A percentile compares a stretch with the other conserved stretches of the same genome.
Conservation (phyloP, 1,284 basidiomycete species). For the Ganoderma meredithae region DNA sequence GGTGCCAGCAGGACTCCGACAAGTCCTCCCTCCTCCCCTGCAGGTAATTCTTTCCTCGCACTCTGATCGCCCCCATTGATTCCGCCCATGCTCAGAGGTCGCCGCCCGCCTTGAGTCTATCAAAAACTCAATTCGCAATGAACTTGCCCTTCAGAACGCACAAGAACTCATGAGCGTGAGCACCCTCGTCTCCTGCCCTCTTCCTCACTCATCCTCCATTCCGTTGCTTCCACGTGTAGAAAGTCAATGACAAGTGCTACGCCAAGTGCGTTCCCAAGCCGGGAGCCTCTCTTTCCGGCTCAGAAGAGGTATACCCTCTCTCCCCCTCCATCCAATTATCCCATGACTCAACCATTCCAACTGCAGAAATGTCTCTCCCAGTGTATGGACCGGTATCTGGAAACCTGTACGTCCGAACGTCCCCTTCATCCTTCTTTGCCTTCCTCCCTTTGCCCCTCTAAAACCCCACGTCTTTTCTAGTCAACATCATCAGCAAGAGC, state of each 20-base stretch:
- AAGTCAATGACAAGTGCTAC: conserved; percentile 82
- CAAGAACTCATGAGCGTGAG: conserved; percentile 84
- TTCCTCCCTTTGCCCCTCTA: not conserved
- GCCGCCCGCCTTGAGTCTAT: conserved; percentile 71
- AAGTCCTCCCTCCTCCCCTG: conserved; percentile 38
- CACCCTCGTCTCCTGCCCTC: conserved; percentile 10
- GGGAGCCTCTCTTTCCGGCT: conserved; percentile 67
- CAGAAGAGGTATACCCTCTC: conserved; percentile 68
- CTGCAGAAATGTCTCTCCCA: conserved; percentile 73
- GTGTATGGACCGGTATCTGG: conserved; percentile 85
- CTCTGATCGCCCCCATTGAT: not conserved
- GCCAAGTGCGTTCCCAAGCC: conserved; percentile 84
- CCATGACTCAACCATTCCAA: not conserved
- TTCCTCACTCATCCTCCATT: not conserved
- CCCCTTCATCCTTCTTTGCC: not conserved
- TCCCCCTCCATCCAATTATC: not conserved
- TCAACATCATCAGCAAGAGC: conserved; percentile 76
- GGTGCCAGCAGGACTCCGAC: conserved; percentile 26
- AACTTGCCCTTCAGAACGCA: conserved; percentile 78
- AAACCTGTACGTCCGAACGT: conserved; percentile 72
- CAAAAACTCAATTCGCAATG: conserved; percentile 72
- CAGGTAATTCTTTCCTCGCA: conserved; percentile 40
- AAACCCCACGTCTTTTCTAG: conserved; percentile 45
- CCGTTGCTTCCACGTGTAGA: conserved; percentile 49
- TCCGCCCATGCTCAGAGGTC: conserved; percentile 51